A percentile compares a stretch with the other conserved stretches of the same genome.
These are phyloP conservation scores for Thraustotheca clavata DNA, from an alignment of 352 stramenopile species.

Conservation along the genomic window DNA sequence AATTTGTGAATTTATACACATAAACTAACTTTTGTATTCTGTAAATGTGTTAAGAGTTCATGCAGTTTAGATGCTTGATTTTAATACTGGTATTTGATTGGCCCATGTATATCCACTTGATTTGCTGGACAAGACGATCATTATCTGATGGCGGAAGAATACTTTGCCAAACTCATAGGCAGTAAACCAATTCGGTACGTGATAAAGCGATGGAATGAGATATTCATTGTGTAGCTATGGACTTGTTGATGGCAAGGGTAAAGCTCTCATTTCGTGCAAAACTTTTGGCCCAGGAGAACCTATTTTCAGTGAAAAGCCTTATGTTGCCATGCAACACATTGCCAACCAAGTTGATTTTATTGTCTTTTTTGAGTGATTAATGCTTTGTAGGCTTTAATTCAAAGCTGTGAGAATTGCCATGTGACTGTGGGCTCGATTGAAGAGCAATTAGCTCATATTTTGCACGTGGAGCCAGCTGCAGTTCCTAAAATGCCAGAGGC, in stretches of 20 bases:
- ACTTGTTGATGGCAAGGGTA: conserved; percentile 44
- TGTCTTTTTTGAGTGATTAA: not conserved
- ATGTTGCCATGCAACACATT: conserved; percentile 61
- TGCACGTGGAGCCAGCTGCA: conserved; percentile 5
- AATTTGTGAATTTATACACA: too few relatives aligned
- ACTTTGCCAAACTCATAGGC: conserved; percentile 11
- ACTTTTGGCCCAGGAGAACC: conserved; percentile 48
- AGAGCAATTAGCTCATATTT: conserved; percentile 14
- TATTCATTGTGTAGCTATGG: conserved; percentile 3
- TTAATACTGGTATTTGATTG: not conserved
- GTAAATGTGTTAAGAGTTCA: too few relatives aligned
- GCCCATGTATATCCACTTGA: not conserved
- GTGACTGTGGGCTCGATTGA: conserved; percentile 26
- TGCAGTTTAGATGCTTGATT: not conserved
- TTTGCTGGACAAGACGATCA: not conserved
- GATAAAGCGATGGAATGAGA: not conserved
- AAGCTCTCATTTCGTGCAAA: conserved; percentile 55
- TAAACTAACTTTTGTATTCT: too few relatives aligned
- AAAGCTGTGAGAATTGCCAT: conserved; percentile 76
- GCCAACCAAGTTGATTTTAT: conserved; percentile 50
- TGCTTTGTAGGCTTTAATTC: conserved; percentile 24
- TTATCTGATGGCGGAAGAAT: not conserved
- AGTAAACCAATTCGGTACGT: conserved; percentile 17
- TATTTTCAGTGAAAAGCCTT: conserved; percentile 49
- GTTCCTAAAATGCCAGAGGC: not conserved